These are phyloP conservation scores for Ceratocystiopsis brevicomis DNA, from an alignment of 2,329 filamentous ascomycete species.

Conservation along the genomic window DNA sequence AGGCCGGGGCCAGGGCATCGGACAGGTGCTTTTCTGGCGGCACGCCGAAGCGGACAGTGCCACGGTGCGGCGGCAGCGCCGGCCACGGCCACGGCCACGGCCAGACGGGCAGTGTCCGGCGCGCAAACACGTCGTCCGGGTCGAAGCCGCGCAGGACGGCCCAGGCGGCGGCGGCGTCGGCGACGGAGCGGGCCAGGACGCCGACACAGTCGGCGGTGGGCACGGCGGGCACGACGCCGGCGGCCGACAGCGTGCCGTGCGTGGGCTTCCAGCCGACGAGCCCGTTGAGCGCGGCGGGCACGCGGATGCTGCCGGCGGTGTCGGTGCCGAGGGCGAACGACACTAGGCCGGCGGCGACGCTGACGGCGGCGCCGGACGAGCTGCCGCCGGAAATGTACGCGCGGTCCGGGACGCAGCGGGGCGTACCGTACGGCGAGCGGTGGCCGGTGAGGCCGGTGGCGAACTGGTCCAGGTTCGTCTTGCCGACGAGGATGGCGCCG, in stretches of 20 bases:
- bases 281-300: constrained; percentile 34
- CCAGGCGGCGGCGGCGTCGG: constrained; percentile 29
- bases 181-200: constrained; percentile 8
- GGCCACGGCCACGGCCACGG: constrained; percentile 28
- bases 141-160: constrained; percentile 26
- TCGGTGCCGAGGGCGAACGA: constrained; percentile 38
- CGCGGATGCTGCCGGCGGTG: constrained; percentile 33
- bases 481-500: constrained; percentile 37
- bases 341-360: constrained; percentile 31
- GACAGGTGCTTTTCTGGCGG: constrained; percentile 22
- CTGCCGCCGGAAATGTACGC: constrained; percentile 27
- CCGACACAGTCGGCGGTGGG: constrained; percentile 5
- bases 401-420: constrained; percentile 17
- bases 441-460: constrained; percentile 39
- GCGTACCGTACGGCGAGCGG: constrained; percentile 34
- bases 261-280: constrained; percentile 34
- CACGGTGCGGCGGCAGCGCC: constrained; percentile 21
- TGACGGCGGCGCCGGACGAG: constrained; percentile 35
- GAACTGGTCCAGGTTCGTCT: constrained; percentile 40
- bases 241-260: constrained; percentile 27
- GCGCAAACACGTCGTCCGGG: constrained; percentile 29
- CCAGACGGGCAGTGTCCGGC: constrained; percentile 34
- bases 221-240: constrained; percentile 17
- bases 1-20: not conserved
- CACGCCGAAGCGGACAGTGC: too few relatives aligned